These are phyloP conservation scores for Amoebophrya sp. DNA, from an alignment of 169 alveolate species.

Conservation along the genomic window DNA sequence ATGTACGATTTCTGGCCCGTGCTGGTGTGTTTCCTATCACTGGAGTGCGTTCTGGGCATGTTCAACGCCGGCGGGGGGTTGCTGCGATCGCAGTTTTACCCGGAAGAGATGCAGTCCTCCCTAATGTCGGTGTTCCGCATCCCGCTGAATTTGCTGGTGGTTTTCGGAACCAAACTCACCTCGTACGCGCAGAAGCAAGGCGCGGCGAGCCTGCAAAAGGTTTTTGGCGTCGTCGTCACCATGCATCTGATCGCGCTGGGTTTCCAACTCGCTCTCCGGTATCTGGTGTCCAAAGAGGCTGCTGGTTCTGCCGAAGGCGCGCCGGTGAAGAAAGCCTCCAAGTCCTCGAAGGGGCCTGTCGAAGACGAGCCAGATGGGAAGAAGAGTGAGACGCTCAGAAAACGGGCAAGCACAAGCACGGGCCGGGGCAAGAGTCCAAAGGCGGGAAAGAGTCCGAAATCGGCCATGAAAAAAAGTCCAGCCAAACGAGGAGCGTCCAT, in stretches of 20 bases:
- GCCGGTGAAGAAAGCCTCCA: too few species aligned
- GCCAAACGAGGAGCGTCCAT: background rate
- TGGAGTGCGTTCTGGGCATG: background rate
- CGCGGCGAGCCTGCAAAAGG: background rate
- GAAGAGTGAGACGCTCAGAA: background rate
- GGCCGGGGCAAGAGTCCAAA: background rate
- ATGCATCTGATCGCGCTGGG: slow-evolving; percentile 1
- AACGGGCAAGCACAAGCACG: background rate
- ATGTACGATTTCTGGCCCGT: background rate
- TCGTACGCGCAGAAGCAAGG: background rate
- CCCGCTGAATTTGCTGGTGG: background rate
- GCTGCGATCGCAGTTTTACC: background rate
- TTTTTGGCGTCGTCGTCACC: background rate
- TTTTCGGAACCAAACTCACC: background rate
- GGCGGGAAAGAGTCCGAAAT: background rate
- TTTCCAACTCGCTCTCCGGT: background rate
- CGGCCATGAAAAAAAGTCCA: background rate
- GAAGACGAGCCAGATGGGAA: background rate
- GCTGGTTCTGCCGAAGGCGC: too few species aligned
- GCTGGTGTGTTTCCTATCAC: background rate
- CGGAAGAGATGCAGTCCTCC: background rate
- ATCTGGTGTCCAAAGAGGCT: too few species aligned
- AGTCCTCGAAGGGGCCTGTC: too few species aligned
- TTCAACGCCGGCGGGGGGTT: slow-evolving; percentile 11
- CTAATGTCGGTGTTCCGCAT: background rate